Evolutionary conservation across 768 basidiomycete genomes (phyloP).

Genomic region (Auricularia sp.): DNA sequence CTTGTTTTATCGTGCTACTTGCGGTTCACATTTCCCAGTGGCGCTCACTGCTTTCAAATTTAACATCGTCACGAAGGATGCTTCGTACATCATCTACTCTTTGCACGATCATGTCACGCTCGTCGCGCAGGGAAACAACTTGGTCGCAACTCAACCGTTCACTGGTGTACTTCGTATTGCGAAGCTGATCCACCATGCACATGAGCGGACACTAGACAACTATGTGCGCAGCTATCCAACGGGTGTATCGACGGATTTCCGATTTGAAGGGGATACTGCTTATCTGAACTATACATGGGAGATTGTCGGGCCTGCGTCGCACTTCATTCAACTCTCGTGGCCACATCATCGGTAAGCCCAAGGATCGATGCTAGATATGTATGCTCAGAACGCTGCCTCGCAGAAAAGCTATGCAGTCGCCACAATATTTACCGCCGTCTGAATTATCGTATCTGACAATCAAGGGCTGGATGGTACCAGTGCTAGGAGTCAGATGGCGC

Average conservation of each 20-base stretch:
- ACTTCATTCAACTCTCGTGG: conserved; percentile 25
- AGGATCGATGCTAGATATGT: neutral
- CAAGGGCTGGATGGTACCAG: conserved; percentile 26
- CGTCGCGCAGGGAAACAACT: conserved; percentile 16
- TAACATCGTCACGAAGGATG: conserved; percentile 18
- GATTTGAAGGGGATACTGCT: conserved; percentile 19
- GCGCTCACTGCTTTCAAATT: conserved; percentile 18
- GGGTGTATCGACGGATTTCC: conserved; percentile 18
- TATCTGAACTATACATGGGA: conserved; percentile 24
- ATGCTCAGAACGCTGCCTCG: neutral
- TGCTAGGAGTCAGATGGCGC: conserved; percentile 22
- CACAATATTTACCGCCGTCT: conserved; percentile 17
- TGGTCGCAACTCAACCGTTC: conserved; percentile 16
- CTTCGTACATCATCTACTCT: conserved; percentile 25
- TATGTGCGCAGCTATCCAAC: conserved; percentile 22
- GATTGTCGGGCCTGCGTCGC: conserved; percentile 16
- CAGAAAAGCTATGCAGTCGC: neutral
- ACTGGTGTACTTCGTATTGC: conserved; percentile 22
- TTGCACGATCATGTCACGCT: conserved; percentile 20
- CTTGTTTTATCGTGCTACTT: neutral
- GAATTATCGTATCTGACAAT: conserved; percentile 23
- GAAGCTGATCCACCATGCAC: conserved; percentile 8
- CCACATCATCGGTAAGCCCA: conserved; percentile 24
- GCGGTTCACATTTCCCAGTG: neutral
- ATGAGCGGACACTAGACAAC: conserved; percentile 20